Conservation (phyloP, 1,139 yeast species). For the Casaregolazyma lundiana region DNA sequence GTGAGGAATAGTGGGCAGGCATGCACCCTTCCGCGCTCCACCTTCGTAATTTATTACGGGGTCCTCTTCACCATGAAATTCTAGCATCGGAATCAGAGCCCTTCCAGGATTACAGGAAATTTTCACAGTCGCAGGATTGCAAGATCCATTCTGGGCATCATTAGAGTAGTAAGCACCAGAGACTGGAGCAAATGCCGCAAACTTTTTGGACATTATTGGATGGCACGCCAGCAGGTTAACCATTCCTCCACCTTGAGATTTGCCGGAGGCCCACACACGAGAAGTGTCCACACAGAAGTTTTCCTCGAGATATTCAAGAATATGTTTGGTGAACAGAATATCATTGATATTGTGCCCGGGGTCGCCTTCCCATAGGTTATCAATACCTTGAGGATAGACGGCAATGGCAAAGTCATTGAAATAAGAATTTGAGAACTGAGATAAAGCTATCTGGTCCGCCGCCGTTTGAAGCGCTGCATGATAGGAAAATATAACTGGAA, state of each 20-base stretch:
- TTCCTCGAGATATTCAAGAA: conserved; percentile 6
- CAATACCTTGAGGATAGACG: conserved; percentile 9
- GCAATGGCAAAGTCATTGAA: conserved; percentile 11
- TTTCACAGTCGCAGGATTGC: conserved; percentile 6
- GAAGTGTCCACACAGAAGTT: conserved; percentile 6
- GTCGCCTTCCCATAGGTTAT: conserved; percentile 10
- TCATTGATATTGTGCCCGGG: conserved; percentile 9
- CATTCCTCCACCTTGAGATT: conserved; percentile 10
- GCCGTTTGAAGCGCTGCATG: conserved; percentile 10
- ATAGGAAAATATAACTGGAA: conserved; percentile 8
- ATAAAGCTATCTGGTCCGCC: conserved; percentile 4
- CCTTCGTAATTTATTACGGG: conserved; percentile 7
- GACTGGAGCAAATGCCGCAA: conserved; percentile 33
- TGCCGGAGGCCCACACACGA: conserved; percentile 10
- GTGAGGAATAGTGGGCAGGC: conserved; percentile 10
- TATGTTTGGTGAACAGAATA: conserved; percentile 9
- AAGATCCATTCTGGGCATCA: background rate
- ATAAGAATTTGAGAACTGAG: conserved; percentile 4
- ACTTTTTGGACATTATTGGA: conserved; percentile 49
- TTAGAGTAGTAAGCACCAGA: conserved; percentile 19
- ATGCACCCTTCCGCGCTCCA: conserved; percentile 6
- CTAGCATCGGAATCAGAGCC: conserved; percentile 8
- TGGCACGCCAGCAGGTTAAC: conserved; percentile 31
- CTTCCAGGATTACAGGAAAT: conserved; percentile 8
- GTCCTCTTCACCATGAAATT: conserved; percentile 10